Evolutionary conservation across 148 eudicot genomes (phyloP), one percentile per base, ranked within the genome.

Genomic region (Silene uniflora): DNA sequence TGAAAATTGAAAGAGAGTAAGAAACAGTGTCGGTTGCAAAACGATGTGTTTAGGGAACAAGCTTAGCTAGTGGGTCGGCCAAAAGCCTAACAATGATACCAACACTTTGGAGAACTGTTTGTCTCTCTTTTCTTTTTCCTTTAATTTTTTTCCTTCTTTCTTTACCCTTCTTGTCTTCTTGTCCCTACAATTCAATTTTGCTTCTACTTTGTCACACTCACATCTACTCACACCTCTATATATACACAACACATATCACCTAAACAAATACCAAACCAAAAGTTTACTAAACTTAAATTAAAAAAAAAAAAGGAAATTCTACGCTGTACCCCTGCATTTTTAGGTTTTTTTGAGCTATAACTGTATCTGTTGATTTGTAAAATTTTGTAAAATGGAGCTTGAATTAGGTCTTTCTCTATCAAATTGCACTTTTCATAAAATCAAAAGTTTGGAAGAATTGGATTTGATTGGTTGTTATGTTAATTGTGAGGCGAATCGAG

Each of bases 361-460:
- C 5, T 4, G 35, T 32, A 32, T 32, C 35, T 32, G 35, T 32
- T 2, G 29, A 58, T 69, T 74, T 74, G 17, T 24, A 39, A 62
- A 24, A 23, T 49, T 14, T 6, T 8, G 44, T 17, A 35, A 46
- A 27, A 89, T 91, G 90, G 93, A 89, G 82, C 93, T 91, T 60
- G 87, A 87, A 75, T 76, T 91, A 35, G 90, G 90, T 6, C 90
- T 91, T 58, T 76, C 83, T 58, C 84, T 88, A 18, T 78, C 97
- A 61, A 80, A 63, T 71, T 42, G 54, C 22, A 39, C 27, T 10
- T 65, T 68, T 67, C 47, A 62, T 19, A 76, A 72, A 35, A 67
- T 60, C 16, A 78, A 73, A 23, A 27, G 6, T 55, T 72, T 75
- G 39, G 67, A 79, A 21, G 84, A 82, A 58, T 81, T 77, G 58